Base-by-base conservation (phyloP, 177 flowering plant species). In the Vitis hybrid region DNA sequence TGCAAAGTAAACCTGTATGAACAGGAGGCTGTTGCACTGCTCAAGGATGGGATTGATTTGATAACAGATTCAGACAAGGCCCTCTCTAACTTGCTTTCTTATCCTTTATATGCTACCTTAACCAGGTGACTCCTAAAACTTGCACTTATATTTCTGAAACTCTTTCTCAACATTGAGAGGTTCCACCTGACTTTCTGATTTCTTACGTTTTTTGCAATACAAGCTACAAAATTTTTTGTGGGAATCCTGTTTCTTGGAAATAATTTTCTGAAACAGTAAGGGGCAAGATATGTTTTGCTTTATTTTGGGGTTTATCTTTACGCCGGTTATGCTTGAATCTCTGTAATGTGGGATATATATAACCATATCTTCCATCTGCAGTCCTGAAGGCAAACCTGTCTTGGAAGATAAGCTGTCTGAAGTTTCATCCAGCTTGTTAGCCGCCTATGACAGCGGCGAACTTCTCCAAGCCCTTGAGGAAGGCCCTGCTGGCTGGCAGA, bases 381-480 rank as follows among this genome's bases (percentile, higher is more conserved):
- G 99, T 75, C 65, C 88, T 79, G 99, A 94, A 82, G 88, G 88
- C 63, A 89, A 86, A 82, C 57, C 85, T 27, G 62, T 93, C 15
- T 30, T 95, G 58, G 90, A 89, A 83, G 94, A 93, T 73, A 80
- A 84, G 66, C 92, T 95, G 73, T 79, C 88, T 74, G 98, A 90
- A 74, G 83, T 95, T 61, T 84, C 94, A 52, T 78, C 85, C 5
- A 78, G 85, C 76, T 82, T 95, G 77, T 30, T 95, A 52, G 82
- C 90, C 66, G 92, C 97, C 18, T 87, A 93, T 75, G 98, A 95
- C 60, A 85, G 81, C 65, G 99, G 98, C 59, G 99, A 93, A 54
- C 79, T 95, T 30, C 56, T 74, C 24, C 70, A 24, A 70, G 98
- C 93, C 11, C 88, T 95, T 50, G 91, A 90, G 73, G 94, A 89